Evolutionary conservation across 306 rosid genomes (phyloP).

Genomic region (Canavalia ensiformis): DNA sequence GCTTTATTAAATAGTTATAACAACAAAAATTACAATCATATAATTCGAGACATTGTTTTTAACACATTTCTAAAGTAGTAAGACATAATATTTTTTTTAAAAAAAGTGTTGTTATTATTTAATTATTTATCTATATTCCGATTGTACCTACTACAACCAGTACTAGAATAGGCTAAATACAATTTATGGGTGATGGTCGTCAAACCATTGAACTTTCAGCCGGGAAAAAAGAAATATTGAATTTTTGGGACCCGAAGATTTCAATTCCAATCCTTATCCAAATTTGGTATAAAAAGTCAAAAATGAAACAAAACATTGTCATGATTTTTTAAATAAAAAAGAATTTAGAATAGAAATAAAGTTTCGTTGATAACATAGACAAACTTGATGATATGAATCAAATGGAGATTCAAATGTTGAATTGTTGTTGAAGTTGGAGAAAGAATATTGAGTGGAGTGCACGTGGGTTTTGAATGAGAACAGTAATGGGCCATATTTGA

Average conservation of each 20-base stretch:
- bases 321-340: background rate
- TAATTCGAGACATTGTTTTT: too few species aligned
- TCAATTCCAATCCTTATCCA: slow-evolving; percentile 52
- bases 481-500: background rate
- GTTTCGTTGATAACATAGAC: slow-evolving; percentile 12
- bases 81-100: background rate
- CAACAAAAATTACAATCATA: background rate
- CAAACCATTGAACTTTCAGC: background rate
- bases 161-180: slow-evolving; percentile 28
- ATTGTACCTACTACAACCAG: background rate
- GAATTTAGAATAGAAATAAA: slow-evolving; percentile 5
- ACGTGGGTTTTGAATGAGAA: slow-evolving; percentile 53
- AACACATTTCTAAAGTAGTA: too few species aligned
- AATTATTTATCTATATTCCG: background rate
- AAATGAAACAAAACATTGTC: slow-evolving; percentile 18
- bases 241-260: background rate
- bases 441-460: slow-evolving; percentile 42
- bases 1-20: background rate
- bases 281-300: slow-evolving; percentile 3
- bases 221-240: background rate
- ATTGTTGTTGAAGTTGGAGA: background rate
- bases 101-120: background rate
- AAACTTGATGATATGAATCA: slow-evolving; percentile 20
- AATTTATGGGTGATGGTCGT: slow-evolving; percentile 20
- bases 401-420: slow-evolving; percentile 17